phyloP scores from a whole-genome alignment of 306 rosid species.

The Trichosanthes cucumerina region DNA sequence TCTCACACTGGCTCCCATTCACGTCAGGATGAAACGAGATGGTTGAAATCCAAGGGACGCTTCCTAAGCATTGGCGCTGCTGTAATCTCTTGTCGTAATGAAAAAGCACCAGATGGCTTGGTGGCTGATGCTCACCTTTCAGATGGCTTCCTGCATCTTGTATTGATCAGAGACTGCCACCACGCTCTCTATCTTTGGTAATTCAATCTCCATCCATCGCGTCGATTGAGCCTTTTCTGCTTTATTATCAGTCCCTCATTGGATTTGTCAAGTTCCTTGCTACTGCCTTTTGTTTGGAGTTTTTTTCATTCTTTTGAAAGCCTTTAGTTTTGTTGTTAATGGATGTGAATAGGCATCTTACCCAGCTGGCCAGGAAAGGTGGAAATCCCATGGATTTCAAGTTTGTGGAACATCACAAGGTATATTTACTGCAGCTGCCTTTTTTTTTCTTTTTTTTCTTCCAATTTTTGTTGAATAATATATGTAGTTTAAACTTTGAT shows the following conservation, averaged over 20 bases:
- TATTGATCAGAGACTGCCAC: slow-evolving; percentile 71
- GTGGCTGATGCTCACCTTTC: slow-evolving; percentile 96
- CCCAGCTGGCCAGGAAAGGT: slow-evolving; percentile 71
- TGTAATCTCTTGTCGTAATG: slow-evolving; percentile 72
- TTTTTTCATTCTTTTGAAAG: neutral
- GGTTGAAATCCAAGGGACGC: slow-evolving; percentile 70
- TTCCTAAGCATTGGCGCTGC: slow-evolving; percentile 92
- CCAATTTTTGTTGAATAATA: neutral
- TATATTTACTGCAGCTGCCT: slow-evolving; percentile 9
- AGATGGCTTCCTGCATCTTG: slow-evolving; percentile 85
- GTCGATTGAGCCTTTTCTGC: neutral
- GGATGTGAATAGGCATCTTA: slow-evolving; percentile 58
- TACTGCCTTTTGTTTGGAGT: neutral
- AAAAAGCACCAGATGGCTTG: slow-evolving; percentile 90
- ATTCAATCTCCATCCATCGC: neutral
- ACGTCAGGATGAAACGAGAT: slow-evolving; percentile 36
- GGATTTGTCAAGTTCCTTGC: neutral
- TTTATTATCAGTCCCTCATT: neutral
- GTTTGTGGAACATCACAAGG: slow-evolving; percentile 90
- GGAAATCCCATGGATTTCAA: slow-evolving; percentile 71
- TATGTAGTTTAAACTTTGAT: neutral
- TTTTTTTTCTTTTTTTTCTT: neutral
- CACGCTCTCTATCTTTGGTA: slow-evolving; percentile 83
- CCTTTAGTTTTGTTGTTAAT: neutral
- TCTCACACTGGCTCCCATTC: slow-evolving; percentile 19